These are phyloP conservation scores for Vitis hybrid DNA, from an alignment of 177 flowering plant genomes.

Conservation along the genomic window DNA sequence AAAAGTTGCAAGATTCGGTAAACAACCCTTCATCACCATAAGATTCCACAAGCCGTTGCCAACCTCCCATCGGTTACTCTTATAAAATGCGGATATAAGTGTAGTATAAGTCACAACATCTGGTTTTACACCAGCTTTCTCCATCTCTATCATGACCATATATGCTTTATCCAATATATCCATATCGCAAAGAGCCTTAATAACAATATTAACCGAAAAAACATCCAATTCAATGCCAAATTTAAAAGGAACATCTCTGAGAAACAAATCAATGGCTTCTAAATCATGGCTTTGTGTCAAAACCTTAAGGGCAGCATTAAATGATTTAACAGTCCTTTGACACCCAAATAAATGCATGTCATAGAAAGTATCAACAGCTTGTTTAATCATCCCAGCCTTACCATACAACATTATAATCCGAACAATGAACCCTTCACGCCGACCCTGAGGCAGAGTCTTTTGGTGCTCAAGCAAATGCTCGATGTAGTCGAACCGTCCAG, in stretches of 20 bases:
- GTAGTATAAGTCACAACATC: conserved; percentile 75
- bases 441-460: conserved; percentile 61
- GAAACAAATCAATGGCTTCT: conserved; percentile 33
- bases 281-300: conserved; percentile 42
- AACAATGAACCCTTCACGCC: conserved; percentile 68
- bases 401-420: conserved; percentile 75
- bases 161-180: conserved; percentile 50
- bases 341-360: conserved; percentile 67
- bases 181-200: conserved; percentile 62
- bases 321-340: conserved; percentile 60
- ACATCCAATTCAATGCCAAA: conserved; percentile 41
- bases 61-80: conserved; percentile 30
- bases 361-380: conserved; percentile 60
- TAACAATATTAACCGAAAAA: conserved; percentile 48
- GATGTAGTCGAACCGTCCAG: conserved; percentile 62
- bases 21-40: conserved; percentile 57
- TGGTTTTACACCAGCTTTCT: conserved; percentile 47
- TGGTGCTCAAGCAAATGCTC: conserved; percentile 75
- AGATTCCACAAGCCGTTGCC: conserved; percentile 77
- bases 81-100: conserved; percentile 58
- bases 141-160: conserved; percentile 53
- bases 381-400: conserved; percentile 62
- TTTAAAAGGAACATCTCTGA: conserved; percentile 33
- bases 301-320: conserved; percentile 70
- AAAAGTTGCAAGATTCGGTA: conserved; percentile 63